Conservation (phyloP, 768 basidiomycete species). For the Amanita muscaria region DNA sequence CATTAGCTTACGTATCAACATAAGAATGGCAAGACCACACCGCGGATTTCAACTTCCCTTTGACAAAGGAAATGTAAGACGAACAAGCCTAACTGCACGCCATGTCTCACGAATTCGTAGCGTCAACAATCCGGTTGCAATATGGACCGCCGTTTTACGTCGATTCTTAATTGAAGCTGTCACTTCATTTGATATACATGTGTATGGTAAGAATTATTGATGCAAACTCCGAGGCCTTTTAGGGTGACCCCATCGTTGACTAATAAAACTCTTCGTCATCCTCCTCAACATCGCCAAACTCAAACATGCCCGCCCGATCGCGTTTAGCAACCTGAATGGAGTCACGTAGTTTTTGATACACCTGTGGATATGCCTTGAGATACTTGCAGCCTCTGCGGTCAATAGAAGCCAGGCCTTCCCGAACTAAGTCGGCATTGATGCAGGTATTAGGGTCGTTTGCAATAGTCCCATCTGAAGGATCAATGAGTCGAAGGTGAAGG, state of each 20-base stretch:
- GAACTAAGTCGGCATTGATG: constrained; percentile 83
- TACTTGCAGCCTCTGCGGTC: constrained; percentile 77
- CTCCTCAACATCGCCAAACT: constrained; percentile 87
- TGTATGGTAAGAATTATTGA: no score
- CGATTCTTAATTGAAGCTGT: no score
- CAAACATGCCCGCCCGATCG: constrained; percentile 76
- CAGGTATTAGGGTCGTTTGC: constrained; percentile 63
- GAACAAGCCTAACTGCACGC: not conserved
- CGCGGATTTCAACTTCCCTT: constrained; percentile 41
- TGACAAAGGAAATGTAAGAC: constrained; percentile 43
- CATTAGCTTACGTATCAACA: constrained; percentile 13
- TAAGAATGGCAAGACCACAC: constrained; percentile 50
- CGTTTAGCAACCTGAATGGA: constrained; percentile 59
- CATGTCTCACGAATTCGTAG: constrained; percentile 20
- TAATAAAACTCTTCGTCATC: constrained; percentile 36
- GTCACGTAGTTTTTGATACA: constrained; percentile 56
- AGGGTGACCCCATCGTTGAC: no score
- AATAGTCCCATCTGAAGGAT: constrained; percentile 66
- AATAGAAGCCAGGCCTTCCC: constrained; percentile 78
- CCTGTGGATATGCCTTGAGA: constrained; percentile 55
- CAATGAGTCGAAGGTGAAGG: constrained; percentile 87
- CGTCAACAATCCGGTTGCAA: constrained; percentile 45
- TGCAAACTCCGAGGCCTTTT: no score
- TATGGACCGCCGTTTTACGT: constrained; percentile 43
- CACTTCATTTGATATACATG: no score